Percentiles rank a stretch among this genome's conserved stretches.
Evolutionary conservation across 495 filamentous ascomycete genomes (phyloP).

Genomic region (Aspergillus avenaceus): DNA sequence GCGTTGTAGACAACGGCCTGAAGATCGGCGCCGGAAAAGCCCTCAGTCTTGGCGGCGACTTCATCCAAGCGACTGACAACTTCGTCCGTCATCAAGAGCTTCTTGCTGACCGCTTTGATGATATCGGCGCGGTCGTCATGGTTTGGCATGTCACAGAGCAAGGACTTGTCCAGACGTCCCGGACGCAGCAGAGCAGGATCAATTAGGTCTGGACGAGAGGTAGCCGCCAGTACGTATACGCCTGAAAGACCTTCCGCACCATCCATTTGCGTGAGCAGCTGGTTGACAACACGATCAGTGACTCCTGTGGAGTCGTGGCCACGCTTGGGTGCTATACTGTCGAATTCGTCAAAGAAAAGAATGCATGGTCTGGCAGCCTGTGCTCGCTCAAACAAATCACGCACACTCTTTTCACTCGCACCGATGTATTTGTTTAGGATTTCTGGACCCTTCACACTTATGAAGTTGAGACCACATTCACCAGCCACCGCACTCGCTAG

Average conservation of each 20-base stretch:
- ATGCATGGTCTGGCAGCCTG: slow-evolving; percentile 86
- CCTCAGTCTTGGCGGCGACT: slow-evolving; percentile 73
- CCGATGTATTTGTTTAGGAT: slow-evolving; percentile 99
- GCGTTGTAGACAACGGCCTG: slow-evolving; percentile 95
- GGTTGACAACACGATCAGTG: slow-evolving; percentile 97
- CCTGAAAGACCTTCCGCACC: slow-evolving; percentile 92
- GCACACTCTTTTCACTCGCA: slow-evolving; percentile 88
- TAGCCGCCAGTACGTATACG: slow-evolving; percentile 94
- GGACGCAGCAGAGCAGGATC: slow-evolving; percentile 89
- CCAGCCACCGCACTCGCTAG: slow-evolving; percentile 91
- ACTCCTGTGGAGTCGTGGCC: slow-evolving; percentile 96
- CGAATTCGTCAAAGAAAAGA: slow-evolving; percentile 97
- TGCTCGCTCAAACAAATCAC: slow-evolving; percentile 91
- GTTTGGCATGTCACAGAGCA: slow-evolving; percentile 83
- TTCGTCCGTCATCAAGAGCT: slow-evolving; percentile 63
- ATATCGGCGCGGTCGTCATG: slow-evolving; percentile 82
- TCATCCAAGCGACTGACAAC: slow-evolving; percentile 53
- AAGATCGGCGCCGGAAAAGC: slow-evolving; percentile 92
- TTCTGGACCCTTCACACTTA: slow-evolving; percentile 95
- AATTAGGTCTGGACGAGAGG: slow-evolving; percentile 85
- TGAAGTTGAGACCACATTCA: slow-evolving; percentile 96
- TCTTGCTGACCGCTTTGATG: slow-evolving; percentile 71
- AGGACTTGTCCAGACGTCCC: slow-evolving; percentile 83
- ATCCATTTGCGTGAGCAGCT: slow-evolving; percentile 97
- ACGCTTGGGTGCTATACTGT: slow-evolving; percentile 93